Percentiles rank a stretch among this genome's conserved stretches.
Evolutionary conservation across 2,329 filamentous ascomycete species (phyloP).

Genomic region (Aspergillus alliaceus): DNA sequence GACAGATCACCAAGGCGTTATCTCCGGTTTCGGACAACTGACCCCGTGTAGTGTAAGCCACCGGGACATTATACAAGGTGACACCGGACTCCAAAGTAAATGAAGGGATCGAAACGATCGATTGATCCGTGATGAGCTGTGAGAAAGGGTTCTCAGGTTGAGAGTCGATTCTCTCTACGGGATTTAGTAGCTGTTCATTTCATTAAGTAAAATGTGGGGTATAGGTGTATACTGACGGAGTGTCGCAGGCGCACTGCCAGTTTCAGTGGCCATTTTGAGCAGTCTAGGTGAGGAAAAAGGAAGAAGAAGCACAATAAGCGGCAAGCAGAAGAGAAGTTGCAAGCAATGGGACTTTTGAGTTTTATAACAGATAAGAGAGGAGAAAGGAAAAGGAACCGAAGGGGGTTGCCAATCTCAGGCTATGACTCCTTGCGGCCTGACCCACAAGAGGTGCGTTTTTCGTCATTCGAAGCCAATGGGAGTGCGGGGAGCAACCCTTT

Average conservation of each 20-base stretch:
- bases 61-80: slow-evolving; percentile 70
- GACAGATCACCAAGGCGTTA: slow-evolving; percentile 64
- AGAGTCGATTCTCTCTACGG: slow-evolving; percentile 54
- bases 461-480: background rate
- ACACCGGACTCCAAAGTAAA: slow-evolving; percentile 94
- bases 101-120: slow-evolving; percentile 79
- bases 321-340: background rate
- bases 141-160: slow-evolving; percentile 94
- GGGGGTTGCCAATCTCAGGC: background rate
- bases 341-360: too few relatives aligned
- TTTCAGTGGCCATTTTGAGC: slow-evolving; percentile 26
- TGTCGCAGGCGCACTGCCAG: slow-evolving; percentile 18
- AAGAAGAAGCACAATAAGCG: background rate
- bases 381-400: background rate
- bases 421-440: background rate
- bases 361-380: background rate
- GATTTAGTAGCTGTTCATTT: slow-evolving; percentile 52
- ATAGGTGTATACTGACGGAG: slow-evolving; percentile 40
- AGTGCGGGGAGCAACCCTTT: too few relatives aligned
- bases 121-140: slow-evolving; percentile 81
- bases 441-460: background rate
- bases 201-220: background rate
- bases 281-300: background rate
- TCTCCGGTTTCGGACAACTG: slow-evolving; percentile 56
- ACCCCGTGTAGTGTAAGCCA: slow-evolving; percentile 65